Evolutionary conservation across 2,329 filamentous ascomycete species (phyloP), one percentile per base, ranked within the genome.

Genomic region (Calonectria hongkongensis): DNA sequence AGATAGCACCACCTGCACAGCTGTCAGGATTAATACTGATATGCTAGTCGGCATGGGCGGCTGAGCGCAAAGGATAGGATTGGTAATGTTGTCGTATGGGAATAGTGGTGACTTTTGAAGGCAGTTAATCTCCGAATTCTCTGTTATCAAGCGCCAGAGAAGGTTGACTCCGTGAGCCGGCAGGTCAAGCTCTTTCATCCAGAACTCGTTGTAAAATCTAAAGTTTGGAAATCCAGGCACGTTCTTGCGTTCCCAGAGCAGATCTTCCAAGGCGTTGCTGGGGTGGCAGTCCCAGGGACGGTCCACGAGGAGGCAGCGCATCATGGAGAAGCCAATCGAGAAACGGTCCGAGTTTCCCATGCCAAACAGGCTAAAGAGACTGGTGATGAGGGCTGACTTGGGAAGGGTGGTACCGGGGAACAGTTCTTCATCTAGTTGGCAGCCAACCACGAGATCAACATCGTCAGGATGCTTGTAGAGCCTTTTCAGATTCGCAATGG

Each of bases 111-210:
- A 56, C 18, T 28, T 30, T 56, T 56, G 51, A 3, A 56, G 18
- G 51, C 51, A 56, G 51, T 56, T 56, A 8, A 56, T 56, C 51
- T 56, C 51, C 18, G 51, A 36, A 28, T 56, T 56, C 51, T 56
- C 51, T 7, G 51, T 56, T 9, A 56, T 56, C 16, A 56, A 25
- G 9, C 51, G 51, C 51, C 51, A 56, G 51, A 56, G 51, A 1
- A 56, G 30, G 18, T 56, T 56, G 30, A 10, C 18, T 15, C 51
- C 51, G 13, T 56, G 51, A 5, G 51, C 51, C 1, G 16, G 51
- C 10, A 56, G 10, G 51, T 56, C 51, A 36, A 56, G 51, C 15
- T 56, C 51, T 28, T 56, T 56, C 30, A 56, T 36, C 51, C 51
- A 56, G 21, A 56, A 56, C 4, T 56, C 51, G 51, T 18, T 56